Evolutionary conservation across 805 yeast genomes (phyloP).

Genomic region (Candida maris): DNA sequence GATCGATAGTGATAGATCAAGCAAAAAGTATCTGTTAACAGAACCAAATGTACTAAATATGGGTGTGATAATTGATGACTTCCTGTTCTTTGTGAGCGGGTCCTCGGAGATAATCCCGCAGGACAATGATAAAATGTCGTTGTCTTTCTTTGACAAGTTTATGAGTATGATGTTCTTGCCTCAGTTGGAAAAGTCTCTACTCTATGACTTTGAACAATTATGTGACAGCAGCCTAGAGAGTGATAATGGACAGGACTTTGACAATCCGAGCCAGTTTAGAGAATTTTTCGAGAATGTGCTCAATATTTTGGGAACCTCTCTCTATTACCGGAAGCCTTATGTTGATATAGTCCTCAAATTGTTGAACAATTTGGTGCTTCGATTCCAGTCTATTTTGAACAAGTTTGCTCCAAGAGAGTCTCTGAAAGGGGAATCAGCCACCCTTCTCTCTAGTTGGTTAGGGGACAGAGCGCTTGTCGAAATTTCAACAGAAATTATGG

Average conservation of each 20-base stretch:
- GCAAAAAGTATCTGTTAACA: slow-evolving; percentile 61
- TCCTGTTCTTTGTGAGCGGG: slow-evolving; percentile 64
- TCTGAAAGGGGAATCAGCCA: slow-evolving; percentile 7
- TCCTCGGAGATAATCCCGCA: slow-evolving; percentile 41
- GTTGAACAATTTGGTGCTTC: slow-evolving; percentile 37
- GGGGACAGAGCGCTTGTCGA: slow-evolving; percentile 29
- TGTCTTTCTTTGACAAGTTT: slow-evolving; percentile 55
- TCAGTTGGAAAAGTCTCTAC: slow-evolving; percentile 54
- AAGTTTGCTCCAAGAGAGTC: slow-evolving; percentile 20
- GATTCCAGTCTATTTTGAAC: slow-evolving; percentile 32
- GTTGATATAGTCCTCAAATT: slow-evolving; percentile 42
- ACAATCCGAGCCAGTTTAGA: slow-evolving; percentile 40
- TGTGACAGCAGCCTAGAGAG: slow-evolving; percentile 34
- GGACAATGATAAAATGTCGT: slow-evolving; percentile 20
- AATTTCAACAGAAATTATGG: slow-evolving; percentile 31
- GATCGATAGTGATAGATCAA: slow-evolving; percentile 53
- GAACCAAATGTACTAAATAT: slow-evolving; percentile 74
- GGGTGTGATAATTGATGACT: slow-evolving; percentile 71
- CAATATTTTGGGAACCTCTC: slow-evolving; percentile 55
- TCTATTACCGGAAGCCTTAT: slow-evolving; percentile 54
- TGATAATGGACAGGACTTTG: slow-evolving; percentile 34
- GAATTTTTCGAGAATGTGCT: slow-evolving; percentile 46
- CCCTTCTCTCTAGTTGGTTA: slow-evolving; percentile 33
- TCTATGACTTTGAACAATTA: slow-evolving; percentile 47
- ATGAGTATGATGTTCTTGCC: slow-evolving; percentile 65